Percentiles rank a stretch among this genome's conserved stretches.
phyloP scores from a whole-genome alignment of 225 moss, liverwort and hornwort genomes.

The Lunularia cruciata region DNA sequence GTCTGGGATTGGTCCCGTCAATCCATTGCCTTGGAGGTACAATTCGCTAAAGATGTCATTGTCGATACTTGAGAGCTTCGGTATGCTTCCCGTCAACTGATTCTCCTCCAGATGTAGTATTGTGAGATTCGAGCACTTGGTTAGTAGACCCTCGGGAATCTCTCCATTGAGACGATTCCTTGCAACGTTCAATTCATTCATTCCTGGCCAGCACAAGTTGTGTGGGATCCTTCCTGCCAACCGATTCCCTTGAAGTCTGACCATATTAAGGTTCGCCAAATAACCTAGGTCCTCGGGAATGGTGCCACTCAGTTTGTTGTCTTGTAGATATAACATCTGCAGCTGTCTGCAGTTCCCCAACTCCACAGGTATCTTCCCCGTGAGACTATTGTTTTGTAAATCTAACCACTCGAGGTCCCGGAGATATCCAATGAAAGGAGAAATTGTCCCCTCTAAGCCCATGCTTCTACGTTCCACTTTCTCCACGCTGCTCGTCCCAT shows the following conservation, averaged over 20 bases:
- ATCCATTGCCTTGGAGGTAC: neutral
- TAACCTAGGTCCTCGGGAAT: neutral
- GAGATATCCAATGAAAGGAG: neutral
- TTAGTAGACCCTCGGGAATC: conserved; percentile 2
- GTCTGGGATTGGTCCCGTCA: conserved; percentile 2
- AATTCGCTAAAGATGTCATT: neutral
- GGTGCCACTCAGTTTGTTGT: neutral
- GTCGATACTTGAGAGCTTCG: neutral
- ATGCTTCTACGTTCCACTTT: neutral
- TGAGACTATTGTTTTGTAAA: neutral
- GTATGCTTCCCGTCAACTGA: neutral
- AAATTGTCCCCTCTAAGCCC: neutral
- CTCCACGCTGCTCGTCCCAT: neutral
- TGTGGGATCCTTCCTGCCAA: neutral
- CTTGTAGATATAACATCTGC: neutral
- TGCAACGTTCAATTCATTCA: neutral
- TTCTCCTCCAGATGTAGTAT: conserved; percentile 1
- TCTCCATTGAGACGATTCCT: neutral
- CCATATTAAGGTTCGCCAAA: neutral
- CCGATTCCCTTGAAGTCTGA: neutral
- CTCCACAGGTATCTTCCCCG: neutral
- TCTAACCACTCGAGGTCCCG: neutral
- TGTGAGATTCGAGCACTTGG: neutral
- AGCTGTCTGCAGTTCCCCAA: neutral
- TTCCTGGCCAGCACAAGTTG: neutral